Conservation (phyloP, 805 yeast species). For the Metschnikowia baotianmanensis region DNA sequence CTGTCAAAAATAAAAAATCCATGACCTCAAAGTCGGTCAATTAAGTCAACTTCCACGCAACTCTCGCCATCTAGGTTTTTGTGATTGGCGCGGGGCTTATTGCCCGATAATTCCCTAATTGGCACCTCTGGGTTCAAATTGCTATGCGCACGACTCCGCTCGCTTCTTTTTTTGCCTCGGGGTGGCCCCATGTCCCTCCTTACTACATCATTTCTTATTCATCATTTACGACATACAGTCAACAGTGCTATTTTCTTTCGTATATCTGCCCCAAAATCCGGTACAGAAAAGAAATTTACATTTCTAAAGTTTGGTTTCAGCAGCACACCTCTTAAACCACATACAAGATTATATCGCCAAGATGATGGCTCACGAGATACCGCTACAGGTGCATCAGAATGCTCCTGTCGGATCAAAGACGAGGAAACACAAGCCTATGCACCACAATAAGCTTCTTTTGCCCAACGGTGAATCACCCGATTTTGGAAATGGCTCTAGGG, state of each 20-base stretch:
- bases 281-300: background rate
- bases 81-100: too few species aligned
- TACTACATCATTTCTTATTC: background rate
- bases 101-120: background rate
- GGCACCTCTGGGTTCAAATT: background rate
- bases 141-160: constrained; percentile 3
- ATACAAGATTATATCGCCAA: constrained; percentile 5
- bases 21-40: background rate
- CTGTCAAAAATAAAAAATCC: too few species aligned
- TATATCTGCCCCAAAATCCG: background rate
- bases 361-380: constrained; percentile 32
- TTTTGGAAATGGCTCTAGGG: constrained; percentile 19
- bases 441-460: constrained; percentile 19
- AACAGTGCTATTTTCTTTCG: constrained; percentile 1
- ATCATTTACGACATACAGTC: background rate
- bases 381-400: constrained; percentile 24
- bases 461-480: constrained; percentile 34
- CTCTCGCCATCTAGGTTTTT: too few species aligned
- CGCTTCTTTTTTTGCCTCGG: constrained; percentile 5
- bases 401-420: constrained; percentile 15
- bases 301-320: background rate
- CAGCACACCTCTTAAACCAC: background rate
- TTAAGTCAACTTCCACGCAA: too few species aligned
- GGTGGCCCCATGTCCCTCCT: background rate
- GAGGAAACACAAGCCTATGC: constrained; percentile 17